Evolutionary conservation across 148 eudicot species (phyloP), one percentile per base, ranked within the genome.

Genomic region (Fagopyrum esculentum): DNA sequence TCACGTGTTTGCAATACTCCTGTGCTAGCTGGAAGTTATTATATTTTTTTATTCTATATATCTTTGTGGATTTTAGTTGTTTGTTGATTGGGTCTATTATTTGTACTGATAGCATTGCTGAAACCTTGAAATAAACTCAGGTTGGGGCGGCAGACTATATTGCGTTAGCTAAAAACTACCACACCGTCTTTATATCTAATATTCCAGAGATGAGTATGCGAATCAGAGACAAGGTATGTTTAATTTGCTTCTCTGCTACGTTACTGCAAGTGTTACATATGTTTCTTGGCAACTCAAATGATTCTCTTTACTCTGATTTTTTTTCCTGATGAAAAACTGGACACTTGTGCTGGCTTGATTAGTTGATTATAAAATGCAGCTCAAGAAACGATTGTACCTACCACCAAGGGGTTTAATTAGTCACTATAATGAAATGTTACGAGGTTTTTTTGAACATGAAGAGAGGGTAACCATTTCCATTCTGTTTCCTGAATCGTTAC

Each of bases 131-230:
- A 74, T 22, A 29, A 19, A 26, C 76, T 73, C 84, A 94, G 98
- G 85, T 92, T 73, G 98, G 98, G 66, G 96, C 98, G 19, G 98
- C 98, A 71, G 98, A 94, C 80, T 94, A 94, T 68, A 91, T 94
- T 76, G 96, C 98, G 50, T 66, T 94, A 68, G 96, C 98, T 52
- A 92, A 87, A 75, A 86, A 85, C 76, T 92, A 83, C 82, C 98
- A 94, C 77, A 94, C 98, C 22, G 89, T 94, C 73, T 94, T 94
- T 76, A 83, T 94, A 52, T 84, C 90, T 19, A 90, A 82, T 78
- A 85, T 94, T 81, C 98, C 98, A 59, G 70, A 76, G 68, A 92
- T 94, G 98, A 94, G 98, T 72, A 94, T 92, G 97, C 93, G 92
- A 49, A 90, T 92, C 75, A 88, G 98, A 13, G 98, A 94, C 80